Evolutionary conservation across 495 filamentous ascomycete species (phyloP), one percentile per base, ranked within the genome.

Genomic region (Talaromyces proteolyticus): DNA sequence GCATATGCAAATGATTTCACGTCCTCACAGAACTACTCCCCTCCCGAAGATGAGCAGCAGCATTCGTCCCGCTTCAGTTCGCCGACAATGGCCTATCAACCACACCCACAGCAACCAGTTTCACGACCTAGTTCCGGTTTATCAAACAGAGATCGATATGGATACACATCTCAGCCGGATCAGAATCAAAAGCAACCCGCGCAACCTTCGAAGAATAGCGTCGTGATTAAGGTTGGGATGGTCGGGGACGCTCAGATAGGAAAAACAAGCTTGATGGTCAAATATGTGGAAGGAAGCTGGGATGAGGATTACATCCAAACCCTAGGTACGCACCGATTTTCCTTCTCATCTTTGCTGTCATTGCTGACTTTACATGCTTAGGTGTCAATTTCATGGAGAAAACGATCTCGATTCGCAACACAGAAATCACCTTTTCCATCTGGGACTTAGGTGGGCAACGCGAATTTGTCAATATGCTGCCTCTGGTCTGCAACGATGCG

Each of bases 321-420:
- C 21, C 71, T 98, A 43, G 93, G 92, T 88, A 72, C 45, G 73
- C 65, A 53, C 16, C 36, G 14, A 24, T 26, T 22, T 14, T 53
- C 24, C n/a, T 39, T 49, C 16, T 16, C 6, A 22, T 8, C 11
- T 47, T 6, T 22, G 26, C 20, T 22, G 25, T 18, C 4, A 14
- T 36, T 16, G 21, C 20, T 44, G 43, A 22, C 24, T 45, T 47
- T 19, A 37, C 26, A 4, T 19, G 37, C 42, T 8, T 50, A 87
- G 85, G 85, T 51, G 93, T 98, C 68, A 98, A 98, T 63, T 98
- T 98, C 73, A 98, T 98, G 93, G 93, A 98, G 67, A 98, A 98
- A 73, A 98, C 93, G 10, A 97, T 98, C 63, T 92, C 87, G 49
- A 98, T 98, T 66, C 90, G 93, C 49, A 97, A 97, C 66, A 98